These are phyloP conservation scores for Ophiostoma perfectum DNA, from an alignment of 2,329 filamentous ascomycete genomes.

Conservation along the genomic window DNA sequence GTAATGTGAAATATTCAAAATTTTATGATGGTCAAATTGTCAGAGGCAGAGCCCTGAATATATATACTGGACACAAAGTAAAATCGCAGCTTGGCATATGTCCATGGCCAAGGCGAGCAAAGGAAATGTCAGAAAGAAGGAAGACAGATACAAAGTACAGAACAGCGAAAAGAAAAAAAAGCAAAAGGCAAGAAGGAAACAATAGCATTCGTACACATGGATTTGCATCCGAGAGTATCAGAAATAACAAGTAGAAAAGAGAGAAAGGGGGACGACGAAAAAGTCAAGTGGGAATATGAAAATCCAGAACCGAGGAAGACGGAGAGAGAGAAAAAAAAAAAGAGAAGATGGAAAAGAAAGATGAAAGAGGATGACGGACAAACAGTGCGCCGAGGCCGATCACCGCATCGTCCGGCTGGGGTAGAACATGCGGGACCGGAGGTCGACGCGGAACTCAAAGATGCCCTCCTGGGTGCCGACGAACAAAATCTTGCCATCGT, in stretches of 20 bases:
- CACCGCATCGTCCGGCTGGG: constrained; percentile 51
- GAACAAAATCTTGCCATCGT: constrained; percentile 56
- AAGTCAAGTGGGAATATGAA: not conserved
- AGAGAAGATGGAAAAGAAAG: not conserved
- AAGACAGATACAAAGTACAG: not conserved
- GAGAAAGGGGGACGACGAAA: not conserved
- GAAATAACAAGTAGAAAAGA: not conserved
- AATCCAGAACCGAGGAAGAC: not conserved
- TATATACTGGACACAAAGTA: not conserved
- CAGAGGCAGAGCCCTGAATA: not conserved
- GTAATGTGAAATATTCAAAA: not conserved
- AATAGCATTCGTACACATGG: not conserved
- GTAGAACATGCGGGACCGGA: constrained; percentile 54
- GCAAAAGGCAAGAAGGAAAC: not conserved
- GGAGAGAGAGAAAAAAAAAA: not conserved
- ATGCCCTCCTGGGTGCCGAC: constrained; percentile 66
- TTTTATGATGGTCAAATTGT: not conserved
- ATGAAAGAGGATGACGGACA: not conserved
- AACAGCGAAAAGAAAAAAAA: not conserved
- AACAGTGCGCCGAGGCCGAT: not conserved
- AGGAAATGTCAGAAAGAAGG: not conserved
- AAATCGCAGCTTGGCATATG: not conserved
- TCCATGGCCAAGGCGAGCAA: not conserved
- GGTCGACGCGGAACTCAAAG: constrained; percentile 65
- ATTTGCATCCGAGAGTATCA: not conserved